Base-by-base conservation (phyloP, 2,329 filamentous ascomycete species). In the Colletotrichum cordylinicola region DNA sequence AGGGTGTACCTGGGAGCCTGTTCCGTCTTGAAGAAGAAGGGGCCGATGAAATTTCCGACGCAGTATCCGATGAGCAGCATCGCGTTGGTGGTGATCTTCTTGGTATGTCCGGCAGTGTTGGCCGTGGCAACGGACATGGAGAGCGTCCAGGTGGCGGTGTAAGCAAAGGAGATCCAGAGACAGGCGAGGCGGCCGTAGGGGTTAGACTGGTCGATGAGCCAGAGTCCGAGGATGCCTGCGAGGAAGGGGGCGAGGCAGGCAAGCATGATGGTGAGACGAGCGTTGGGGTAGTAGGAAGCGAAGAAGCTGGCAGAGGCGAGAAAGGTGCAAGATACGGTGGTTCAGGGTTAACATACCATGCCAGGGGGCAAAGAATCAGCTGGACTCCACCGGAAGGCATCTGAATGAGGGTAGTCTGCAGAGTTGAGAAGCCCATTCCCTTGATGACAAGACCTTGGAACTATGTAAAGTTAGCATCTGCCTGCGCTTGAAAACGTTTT, bases 21-120 rank as follows among this genome's bases (percentile, higher is more conserved):
- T 0, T 78, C 70, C 0, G 82, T 70, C 35, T 82, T 81, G 79
- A 87, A 88, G 27, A 86, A 86, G 66, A 85, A 81, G 0, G 86
- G 86, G 0, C 92, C 93, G 79, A 94, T 87, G 70, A 94, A 93
- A 81, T 94, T 94, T 4, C 93, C 93, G 31, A 75, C 61, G 2
- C 73, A 75, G 61, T 72, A 75, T 5, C 68, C 72, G 9, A 75
- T 73, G n/a, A 73, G 61, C 1, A 75, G 61, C 61, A 67, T 67
- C 0, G 89, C 88, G 0, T 91, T 90, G 86, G 93, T 92, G 43
- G 92, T 88, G 62, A 91, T 87, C 79, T 93, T 93, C 83, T 94
- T 94, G 5, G 92, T 94, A 16, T 89, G 90, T 7, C 93, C 93
- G 0, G 87, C 93, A 0, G 92, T 94, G 82, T 94, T 94, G 9